A percentile compares a stretch with the other conserved stretches of the same genome.
Evolutionary conservation across 1,284 basidiomycete genomes (phyloP).

Genomic region (Flammula alnicola): DNA sequence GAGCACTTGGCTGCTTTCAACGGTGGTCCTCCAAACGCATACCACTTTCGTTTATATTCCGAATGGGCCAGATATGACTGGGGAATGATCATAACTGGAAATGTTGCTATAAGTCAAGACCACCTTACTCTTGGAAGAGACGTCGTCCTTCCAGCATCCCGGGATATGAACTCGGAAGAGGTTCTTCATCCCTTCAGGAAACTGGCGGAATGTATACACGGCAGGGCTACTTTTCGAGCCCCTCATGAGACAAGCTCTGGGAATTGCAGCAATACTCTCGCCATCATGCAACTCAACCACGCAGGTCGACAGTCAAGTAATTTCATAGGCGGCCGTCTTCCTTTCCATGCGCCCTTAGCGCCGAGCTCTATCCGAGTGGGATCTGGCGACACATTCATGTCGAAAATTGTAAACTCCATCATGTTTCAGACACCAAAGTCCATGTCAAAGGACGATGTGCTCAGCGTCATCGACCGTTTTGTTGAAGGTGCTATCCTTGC

Average conservation of each 20-base stretch:
- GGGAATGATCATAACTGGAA: conserved; percentile 93
- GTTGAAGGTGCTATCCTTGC: conserved; percentile 74
- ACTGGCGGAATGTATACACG: conserved; percentile 58
- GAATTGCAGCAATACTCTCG: conserved; percentile 38
- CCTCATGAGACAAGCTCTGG: background rate
- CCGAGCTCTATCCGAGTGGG: conserved; percentile 74
- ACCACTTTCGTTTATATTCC: conserved; percentile 73
- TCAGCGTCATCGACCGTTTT: conserved; percentile 68
- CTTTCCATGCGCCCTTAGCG: conserved; percentile 67
- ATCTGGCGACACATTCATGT: conserved; percentile 32
- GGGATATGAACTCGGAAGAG: conserved; percentile 39
- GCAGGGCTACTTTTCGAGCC: conserved; percentile 19
- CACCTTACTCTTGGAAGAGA: conserved; percentile 88
- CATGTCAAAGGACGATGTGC: conserved; percentile 68
- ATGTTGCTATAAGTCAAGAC: conserved; percentile 74
- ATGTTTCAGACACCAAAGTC: conserved; percentile 69
- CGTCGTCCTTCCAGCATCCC: conserved; percentile 54
- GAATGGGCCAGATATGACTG: conserved; percentile 80
- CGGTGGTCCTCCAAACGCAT: conserved; percentile 75
- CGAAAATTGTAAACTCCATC: conserved; percentile 49
- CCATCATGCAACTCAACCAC: conserved; percentile 87
- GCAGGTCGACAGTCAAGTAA: conserved; percentile 85
- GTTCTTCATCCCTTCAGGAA: conserved; percentile 54
- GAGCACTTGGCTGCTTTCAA: conserved; percentile 75
- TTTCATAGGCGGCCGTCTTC: conserved; percentile 67